These are phyloP conservation scores for Vitis hybrid DNA, from an alignment of 177 flowering plant species.

Conservation along the genomic window DNA sequence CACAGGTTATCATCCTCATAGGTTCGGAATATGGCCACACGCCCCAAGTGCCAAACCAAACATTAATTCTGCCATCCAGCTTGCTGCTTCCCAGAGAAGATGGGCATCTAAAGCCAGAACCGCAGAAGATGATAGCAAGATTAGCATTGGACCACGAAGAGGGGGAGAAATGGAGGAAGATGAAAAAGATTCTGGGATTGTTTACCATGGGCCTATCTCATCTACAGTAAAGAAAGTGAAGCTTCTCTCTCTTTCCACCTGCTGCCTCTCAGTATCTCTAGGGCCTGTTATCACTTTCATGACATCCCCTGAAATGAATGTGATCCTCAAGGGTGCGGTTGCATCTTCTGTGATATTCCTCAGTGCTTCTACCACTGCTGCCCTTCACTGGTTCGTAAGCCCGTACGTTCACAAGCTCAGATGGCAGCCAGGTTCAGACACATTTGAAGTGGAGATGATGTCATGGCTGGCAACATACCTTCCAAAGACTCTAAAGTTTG, in stretches of 20 bases:
- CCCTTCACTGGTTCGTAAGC: conserved; percentile 97
- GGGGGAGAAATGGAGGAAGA: conserved; percentile 33
- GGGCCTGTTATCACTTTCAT: conserved; percentile 95
- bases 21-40: conserved; percentile 23
- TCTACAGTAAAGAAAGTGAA: conserved; percentile 94
- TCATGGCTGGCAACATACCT: conserved; percentile 77
- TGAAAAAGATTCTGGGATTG: conserved; percentile 49
- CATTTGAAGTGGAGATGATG: conserved; percentile 89
- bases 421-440: conserved; percentile 94
- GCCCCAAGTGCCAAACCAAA: conserved; percentile 8
- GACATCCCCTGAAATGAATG: conserved; percentile 85
- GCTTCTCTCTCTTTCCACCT: conserved; percentile 92
- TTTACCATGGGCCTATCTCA: conserved; percentile 88
- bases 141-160: conserved; percentile 79
- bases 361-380: conserved; percentile 91
- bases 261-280: conserved; percentile 90
- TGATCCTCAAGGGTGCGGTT: conserved; percentile 89
- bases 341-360: conserved; percentile 87
- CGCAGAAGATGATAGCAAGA: conserved; percentile 54
- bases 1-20: conserved; percentile 32
- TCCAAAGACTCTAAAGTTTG: conserved; percentile 70
- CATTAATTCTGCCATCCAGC: conserved; percentile 15
- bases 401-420: conserved; percentile 91
- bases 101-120: conserved; percentile 54
- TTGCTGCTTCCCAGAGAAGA: conserved; percentile 39